phyloP scores from a whole-genome alignment of 768 basidiomycete genomes.

The Boletus bicolor region DNA sequence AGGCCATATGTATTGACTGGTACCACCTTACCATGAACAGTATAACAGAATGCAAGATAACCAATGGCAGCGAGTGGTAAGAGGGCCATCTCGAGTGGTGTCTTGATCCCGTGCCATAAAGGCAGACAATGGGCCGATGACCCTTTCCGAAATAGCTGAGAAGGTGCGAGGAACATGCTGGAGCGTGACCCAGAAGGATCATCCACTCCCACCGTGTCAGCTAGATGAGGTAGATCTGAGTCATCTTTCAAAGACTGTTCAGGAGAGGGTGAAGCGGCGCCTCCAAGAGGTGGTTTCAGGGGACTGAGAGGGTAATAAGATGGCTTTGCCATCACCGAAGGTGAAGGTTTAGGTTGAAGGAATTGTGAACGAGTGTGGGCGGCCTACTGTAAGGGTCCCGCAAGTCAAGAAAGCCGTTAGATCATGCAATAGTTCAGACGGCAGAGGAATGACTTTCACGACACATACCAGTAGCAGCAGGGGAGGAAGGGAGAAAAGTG shows the following conservation, averaged over 20 bases:
- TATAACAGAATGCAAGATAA: slow-evolving; percentile 30
- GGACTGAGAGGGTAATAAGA: slow-evolving; percentile 21
- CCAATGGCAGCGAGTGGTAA: slow-evolving; percentile 27
- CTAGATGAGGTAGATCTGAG: background rate
- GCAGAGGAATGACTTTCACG: background rate
- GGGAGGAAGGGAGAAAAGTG: background rate
- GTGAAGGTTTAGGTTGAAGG: background rate
- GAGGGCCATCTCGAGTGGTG: slow-evolving; percentile 17
- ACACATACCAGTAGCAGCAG: background rate
- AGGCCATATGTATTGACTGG: slow-evolving; percentile 27
- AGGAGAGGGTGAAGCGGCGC: background rate
- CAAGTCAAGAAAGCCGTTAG: background rate
- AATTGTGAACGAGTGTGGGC: slow-evolving; percentile 9
- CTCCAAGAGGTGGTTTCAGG: slow-evolving; percentile 1
- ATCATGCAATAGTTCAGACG: background rate
- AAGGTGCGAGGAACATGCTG: slow-evolving; percentile 5
- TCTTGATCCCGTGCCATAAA: slow-evolving; percentile 9
- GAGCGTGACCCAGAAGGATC: background rate
- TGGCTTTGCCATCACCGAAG: slow-evolving; percentile 10
- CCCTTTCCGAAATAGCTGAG: background rate
- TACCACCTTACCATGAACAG: slow-evolving; percentile 20
- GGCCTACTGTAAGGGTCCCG: background rate
- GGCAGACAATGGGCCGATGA: background rate
- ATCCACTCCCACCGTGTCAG: background rate
- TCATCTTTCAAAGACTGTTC: background rate